These are phyloP conservation scores for Trichosporon sp. DNA, from an alignment of 1,284 basidiomycete genomes.

Conservation along the genomic window DNA sequence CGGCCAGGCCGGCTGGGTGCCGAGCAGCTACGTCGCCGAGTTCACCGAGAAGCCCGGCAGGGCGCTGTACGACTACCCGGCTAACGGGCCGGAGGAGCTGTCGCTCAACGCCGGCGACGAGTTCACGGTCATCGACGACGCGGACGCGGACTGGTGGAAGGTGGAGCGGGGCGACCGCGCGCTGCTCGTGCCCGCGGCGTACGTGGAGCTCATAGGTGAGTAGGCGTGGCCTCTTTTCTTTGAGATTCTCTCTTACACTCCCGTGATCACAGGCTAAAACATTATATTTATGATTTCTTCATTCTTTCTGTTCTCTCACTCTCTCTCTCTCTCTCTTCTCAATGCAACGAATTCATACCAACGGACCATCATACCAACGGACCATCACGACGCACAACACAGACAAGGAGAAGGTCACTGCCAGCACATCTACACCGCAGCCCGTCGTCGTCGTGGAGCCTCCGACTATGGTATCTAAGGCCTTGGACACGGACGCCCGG, in stretches of 20 bases:
- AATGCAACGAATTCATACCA: conserved; percentile 28
- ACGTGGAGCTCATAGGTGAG: conserved; percentile 87
- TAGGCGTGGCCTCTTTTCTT: conserved; percentile 62
- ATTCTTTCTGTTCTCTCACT: not conserved
- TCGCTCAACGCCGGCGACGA: conserved; percentile 76
- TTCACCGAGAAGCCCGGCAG: conserved; percentile 54
- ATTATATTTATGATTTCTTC: conserved; percentile 23
- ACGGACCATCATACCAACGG: not conserved
- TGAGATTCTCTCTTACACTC: conserved; percentile 45
- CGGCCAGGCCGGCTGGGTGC: conserved; percentile 83
- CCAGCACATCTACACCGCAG: not conserved
- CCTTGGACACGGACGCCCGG: not conserved
- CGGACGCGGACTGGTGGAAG: conserved; percentile 91
- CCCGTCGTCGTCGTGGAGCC: conserved; percentile 14
- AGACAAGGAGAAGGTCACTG: not conserved
- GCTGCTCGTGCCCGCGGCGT: conserved; percentile 84
- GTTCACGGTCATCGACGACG: conserved; percentile 74
- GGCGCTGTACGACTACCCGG: conserved; percentile 77
- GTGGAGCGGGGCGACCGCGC: conserved; percentile 78
- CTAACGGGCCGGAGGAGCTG: conserved; percentile 72
- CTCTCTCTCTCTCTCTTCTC: not conserved
- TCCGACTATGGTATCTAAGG: not conserved
- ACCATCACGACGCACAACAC: not conserved
- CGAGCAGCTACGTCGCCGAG: conserved; percentile 80
- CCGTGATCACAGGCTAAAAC: conserved; percentile 18